phyloP scores from a whole-genome alignment of 495 filamentous ascomycete species.

The Rhypophila decipiens region DNA sequence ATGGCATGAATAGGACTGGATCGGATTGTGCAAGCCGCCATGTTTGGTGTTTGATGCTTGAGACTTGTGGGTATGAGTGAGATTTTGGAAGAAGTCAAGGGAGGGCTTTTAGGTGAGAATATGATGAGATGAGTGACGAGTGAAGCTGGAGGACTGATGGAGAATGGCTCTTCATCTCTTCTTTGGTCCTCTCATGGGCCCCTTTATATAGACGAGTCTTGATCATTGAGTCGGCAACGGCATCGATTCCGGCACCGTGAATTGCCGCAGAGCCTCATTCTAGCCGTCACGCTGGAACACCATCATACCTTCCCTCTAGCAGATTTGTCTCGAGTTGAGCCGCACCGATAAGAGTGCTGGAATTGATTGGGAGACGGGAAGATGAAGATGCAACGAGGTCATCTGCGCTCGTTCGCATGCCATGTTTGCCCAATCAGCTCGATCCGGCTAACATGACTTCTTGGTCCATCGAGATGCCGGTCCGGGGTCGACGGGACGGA shows the following conservation, averaged over 20 bases:
- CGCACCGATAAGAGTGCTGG: conserved; percentile 1
- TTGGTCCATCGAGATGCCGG: neutral
- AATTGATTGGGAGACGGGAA: conserved; percentile 2
- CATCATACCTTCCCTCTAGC: neutral
- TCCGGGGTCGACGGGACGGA: neutral
- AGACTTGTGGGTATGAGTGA: neutral
- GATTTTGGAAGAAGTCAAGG: neutral
- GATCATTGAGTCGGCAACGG: neutral
- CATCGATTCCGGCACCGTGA: neutral
- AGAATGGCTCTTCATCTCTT: no score
- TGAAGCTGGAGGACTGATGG: no score
- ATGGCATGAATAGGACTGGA: neutral
- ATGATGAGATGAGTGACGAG: neutral
- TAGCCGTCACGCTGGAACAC: neutral
- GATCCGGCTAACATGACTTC: neutral
- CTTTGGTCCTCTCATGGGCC: neutral
- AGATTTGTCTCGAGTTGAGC: neutral
- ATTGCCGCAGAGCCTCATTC: conserved; percentile 15
- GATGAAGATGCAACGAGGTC: conserved; percentile 2
- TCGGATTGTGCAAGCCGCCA: neutral
- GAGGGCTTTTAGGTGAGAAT: neutral
- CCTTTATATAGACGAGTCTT: neutral
- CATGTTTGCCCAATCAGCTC: neutral
- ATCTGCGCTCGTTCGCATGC: neutral
- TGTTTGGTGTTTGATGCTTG: neutral